Percentiles rank a stretch among this genome's conserved stretches.
Conservation (phyloP, 352 stramenopile species). For the Globisporangium alternatum region DNA sequence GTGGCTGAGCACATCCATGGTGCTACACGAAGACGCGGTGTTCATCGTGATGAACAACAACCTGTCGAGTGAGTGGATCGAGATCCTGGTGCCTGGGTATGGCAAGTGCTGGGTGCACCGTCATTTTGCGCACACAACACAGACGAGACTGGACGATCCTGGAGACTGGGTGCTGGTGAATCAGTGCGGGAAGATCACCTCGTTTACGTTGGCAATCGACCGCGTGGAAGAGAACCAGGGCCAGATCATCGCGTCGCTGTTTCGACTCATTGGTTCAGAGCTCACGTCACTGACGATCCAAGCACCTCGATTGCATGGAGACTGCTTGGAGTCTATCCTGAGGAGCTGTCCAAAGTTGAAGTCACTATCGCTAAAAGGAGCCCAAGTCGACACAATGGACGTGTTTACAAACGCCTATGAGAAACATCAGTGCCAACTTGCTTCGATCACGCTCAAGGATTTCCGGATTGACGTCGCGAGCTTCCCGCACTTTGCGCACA, state of each 20-base stretch:
- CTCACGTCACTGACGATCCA: constrained; percentile 26
- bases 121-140: constrained; percentile 9
- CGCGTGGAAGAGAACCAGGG: constrained; percentile 23
- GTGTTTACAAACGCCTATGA: constrained; percentile 19
- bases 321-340: constrained; percentile 24
- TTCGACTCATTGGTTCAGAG: constrained; percentile 23
- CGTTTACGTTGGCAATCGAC: constrained; percentile 20
- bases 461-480: constrained; percentile 15
- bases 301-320: constrained; percentile 21
- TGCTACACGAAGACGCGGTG: constrained; percentile 23
- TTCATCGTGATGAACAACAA: constrained; percentile 29
- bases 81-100: constrained; percentile 36
- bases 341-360: constrained; percentile 23
- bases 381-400: constrained; percentile 31
- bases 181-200: constrained; percentile 17
- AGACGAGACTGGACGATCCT: constrained; percentile 2
- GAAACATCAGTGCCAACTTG: constrained; percentile 10
- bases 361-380: constrained; percentile 22
- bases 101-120: constrained; percentile 39
- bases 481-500: constrained; percentile 8
- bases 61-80: constrained; percentile 24
- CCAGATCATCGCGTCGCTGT: constrained; percentile 22
- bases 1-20: constrained; percentile 27
- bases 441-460: constrained; percentile 18
- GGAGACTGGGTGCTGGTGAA: constrained; percentile 1